phyloP scores from a whole-genome alignment of 108 stramenopile genomes.

The Pseudonitzschia pungens region DNA sequence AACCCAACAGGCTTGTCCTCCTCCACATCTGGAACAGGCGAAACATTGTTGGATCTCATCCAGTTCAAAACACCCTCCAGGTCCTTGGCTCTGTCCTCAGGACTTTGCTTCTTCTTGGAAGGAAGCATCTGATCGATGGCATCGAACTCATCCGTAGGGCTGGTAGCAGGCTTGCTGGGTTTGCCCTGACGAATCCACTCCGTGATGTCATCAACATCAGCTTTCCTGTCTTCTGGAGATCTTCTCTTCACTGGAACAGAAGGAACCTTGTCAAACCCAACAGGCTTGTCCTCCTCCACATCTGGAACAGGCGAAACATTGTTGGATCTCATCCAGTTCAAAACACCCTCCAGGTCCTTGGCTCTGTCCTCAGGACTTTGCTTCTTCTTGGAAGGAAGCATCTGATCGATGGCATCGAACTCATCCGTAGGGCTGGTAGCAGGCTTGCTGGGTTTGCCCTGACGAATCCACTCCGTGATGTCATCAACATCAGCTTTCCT shows the following conservation, averaged over 20 bases:
- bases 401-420: conserved; percentile 12
- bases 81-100: conserved; percentile 29
- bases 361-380: conserved; percentile 28
- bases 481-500: conserved; percentile 24
- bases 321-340: conserved; percentile 20
- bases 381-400: conserved; percentile 28
- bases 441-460: conserved; percentile 2
- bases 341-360: conserved; percentile 9
- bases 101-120: conserved; percentile 14
- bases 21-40: background rate
- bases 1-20: conserved; percentile 1
- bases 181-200: conserved; percentile 32
- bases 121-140: conserved; percentile 31
- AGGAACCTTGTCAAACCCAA: conserved; percentile 1
- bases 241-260: conserved; percentile 12
- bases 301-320: conserved; percentile 8
- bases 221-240: conserved; percentile 21
- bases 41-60: conserved; percentile 5
- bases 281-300: background rate
- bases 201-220: conserved; percentile 33
- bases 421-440: conserved; percentile 2
- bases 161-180: conserved; percentile 10
- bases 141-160: conserved; percentile 19
- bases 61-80: conserved; percentile 11
- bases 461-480: conserved; percentile 22